Conservation (phyloP, 1,139 yeast species). For the Lodderomyces parapsilosis region DNA sequence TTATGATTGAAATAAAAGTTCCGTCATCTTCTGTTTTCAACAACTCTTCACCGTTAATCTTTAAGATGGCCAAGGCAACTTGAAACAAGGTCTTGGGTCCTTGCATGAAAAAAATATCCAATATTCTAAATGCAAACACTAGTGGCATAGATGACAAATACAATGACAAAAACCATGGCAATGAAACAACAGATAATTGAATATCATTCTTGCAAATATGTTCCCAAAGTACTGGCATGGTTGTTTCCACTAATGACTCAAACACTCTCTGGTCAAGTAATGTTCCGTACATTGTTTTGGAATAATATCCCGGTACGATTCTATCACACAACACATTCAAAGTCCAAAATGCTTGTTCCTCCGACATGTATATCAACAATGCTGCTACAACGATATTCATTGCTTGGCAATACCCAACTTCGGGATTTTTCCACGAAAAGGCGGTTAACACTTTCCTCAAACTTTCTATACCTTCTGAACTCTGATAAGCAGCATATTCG, state of each 20-base stretch:
- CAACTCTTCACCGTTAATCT: slow-evolving; percentile 82
- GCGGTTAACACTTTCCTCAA: slow-evolving; percentile 87
- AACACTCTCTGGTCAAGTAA: slow-evolving; percentile 90
- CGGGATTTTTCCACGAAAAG: slow-evolving; percentile 96
- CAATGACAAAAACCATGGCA: slow-evolving; percentile 94
- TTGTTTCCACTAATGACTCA: slow-evolving; percentile 84
- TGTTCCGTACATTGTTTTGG: slow-evolving; percentile 97
- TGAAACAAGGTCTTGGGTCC: slow-evolving; percentile 91
- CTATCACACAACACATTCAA: slow-evolving; percentile 79
- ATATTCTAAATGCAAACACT: slow-evolving; percentile 86
- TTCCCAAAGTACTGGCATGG: slow-evolving; percentile 86
- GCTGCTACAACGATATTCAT: slow-evolving; percentile 99
- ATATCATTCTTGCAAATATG: slow-evolving; percentile 80
- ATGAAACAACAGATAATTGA: slow-evolving; percentile 89
- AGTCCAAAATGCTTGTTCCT: slow-evolving; percentile 98
- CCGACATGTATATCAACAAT: slow-evolving; percentile 86
- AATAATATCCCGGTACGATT: slow-evolving; percentile 92
- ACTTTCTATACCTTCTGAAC: slow-evolving; percentile 77
- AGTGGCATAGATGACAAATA: slow-evolving; percentile 93
- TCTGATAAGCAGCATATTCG: slow-evolving; percentile 92
- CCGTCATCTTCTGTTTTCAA: slow-evolving; percentile 89
- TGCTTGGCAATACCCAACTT: slow-evolving; percentile 97
- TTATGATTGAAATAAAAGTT: slow-evolving; percentile 78
- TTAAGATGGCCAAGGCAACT: slow-evolving; percentile 84
- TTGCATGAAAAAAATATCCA: slow-evolving; percentile 87